Evolutionary conservation across 1,284 basidiomycete genomes (phyloP).

Genomic region (Meira nashicola): DNA sequence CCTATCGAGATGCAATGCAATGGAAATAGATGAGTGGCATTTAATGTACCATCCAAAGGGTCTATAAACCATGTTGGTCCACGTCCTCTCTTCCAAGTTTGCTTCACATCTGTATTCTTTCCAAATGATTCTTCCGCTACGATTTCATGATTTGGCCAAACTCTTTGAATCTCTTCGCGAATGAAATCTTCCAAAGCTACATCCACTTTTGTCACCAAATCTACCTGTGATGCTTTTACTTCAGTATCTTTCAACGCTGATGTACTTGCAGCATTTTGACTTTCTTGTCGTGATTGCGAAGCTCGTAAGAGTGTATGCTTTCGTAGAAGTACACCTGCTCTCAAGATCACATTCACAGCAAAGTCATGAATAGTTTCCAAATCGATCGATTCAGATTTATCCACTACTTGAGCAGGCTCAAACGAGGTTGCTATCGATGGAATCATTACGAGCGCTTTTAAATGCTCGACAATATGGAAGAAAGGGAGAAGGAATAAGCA

Average conservation of each 20-base stretch:
- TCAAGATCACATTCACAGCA: slow-evolving; percentile 4
- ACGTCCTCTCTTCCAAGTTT: slow-evolving; percentile 12
- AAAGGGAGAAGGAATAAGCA: too few species aligned
- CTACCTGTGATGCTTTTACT: slow-evolving; percentile 14
- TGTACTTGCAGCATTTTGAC: not conserved
- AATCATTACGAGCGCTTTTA: too few species aligned
- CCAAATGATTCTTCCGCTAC: slow-evolving; percentile 17
- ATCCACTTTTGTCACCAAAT: slow-evolving; percentile 18
- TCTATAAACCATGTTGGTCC: slow-evolving; percentile 46
- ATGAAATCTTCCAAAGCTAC: slow-evolving; percentile 13
- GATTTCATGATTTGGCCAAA: slow-evolving; percentile 9
- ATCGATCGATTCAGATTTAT: not conserved
- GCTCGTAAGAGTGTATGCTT: not conserved
- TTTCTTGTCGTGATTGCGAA: not conserved
- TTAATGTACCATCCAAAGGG: slow-evolving; percentile 37
- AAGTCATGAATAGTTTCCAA: slow-evolving; percentile 16
- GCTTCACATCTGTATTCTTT: not conserved
- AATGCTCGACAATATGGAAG: too few species aligned
- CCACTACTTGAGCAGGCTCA: too few species aligned
- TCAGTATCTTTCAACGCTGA: not conserved
- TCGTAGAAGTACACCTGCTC: slow-evolving; percentile 13
- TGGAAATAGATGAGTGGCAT: slow-evolving; percentile 9
- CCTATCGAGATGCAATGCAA: slow-evolving; percentile 18
- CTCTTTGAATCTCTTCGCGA: slow-evolving; percentile 1
- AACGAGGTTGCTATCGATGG: too few species aligned